Percentiles rank a stretch among this genome's conserved stretches.
These are phyloP conservation scores for Polygonum aviculare DNA, from an alignment of 148 eudicot species.

Conservation along the genomic window DNA sequence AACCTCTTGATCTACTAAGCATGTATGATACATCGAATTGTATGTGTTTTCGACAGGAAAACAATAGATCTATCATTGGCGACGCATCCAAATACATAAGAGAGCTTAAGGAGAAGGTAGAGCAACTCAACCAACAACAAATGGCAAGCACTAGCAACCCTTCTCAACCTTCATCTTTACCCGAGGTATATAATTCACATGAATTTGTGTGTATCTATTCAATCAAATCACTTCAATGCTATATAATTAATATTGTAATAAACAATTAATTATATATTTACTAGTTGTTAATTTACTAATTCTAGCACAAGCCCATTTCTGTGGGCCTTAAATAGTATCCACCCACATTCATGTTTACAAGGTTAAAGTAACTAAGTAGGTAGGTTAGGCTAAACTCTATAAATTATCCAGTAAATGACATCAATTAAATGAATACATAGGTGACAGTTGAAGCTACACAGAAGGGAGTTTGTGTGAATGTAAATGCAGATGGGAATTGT, in stretches of 20 bases:
- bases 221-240: background rate
- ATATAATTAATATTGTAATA: background rate
- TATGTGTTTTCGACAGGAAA: conserved; percentile 27
- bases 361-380: too few relatives aligned
- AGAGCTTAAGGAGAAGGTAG: conserved; percentile 72
- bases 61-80: conserved; percentile 52
- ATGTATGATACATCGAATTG: too few relatives aligned
- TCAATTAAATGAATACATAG: conserved; percentile 8
- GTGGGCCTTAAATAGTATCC: too few relatives aligned
- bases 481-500: conserved; percentile 42
- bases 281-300: too few relatives aligned
- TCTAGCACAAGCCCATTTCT: too few relatives aligned
- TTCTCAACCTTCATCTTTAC: conserved; percentile 1
- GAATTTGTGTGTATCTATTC: background rate
- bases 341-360: too few relatives aligned
- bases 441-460: conserved; percentile 67
- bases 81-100: conserved; percentile 82
- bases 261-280: background rate
- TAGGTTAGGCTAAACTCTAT: too few relatives aligned
- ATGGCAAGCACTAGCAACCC: conserved; percentile 10
- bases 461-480: conserved; percentile 63
- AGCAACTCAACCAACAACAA: conserved; percentile 60
- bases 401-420: too few relatives aligned
- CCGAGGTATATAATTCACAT: background rate
- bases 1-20: too few relatives aligned